Base-by-base conservation (phyloP, 2,329 filamentous ascomycete genomes). In the Talaromyces verruculosus region DNA sequence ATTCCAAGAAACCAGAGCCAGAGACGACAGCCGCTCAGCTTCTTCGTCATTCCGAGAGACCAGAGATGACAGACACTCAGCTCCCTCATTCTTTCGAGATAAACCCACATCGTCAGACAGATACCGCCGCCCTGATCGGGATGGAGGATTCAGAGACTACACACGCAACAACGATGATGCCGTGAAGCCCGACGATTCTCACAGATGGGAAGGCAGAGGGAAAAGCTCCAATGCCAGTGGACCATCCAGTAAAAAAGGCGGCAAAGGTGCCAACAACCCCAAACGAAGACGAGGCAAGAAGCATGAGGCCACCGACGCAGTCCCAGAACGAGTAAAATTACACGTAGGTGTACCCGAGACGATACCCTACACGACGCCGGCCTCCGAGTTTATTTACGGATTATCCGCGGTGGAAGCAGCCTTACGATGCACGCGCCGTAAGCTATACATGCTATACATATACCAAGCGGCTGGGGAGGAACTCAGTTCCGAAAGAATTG, bases 321-420 rank as follows among this genome's bases (percentile, higher is more conserved):
- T 68, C 35, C 76, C 77, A 25, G 75, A 78, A 67, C 70, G 72
- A 49, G 70, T 77, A 10, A 77, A 76, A 47, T 65, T 71, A 19
- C 68, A 76, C 47, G 74, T 79, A 53, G 76, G 70, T 66, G 74
- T 79, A 1, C 81, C 81, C 0, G 66, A 78, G 3, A 75, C 80
- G 6, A 83, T 91, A 19, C 87, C 88, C 0, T 89, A 94, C 74
- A 92, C 91, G 0, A 96, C 92, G 0, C 90, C 94, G 0, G 91
- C 92, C 5, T 97, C 93, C 0, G 90, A 97, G 68, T 98, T 97
- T 71, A 82, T 99, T 1, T 98, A 96, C 74, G 95, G 95, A 5
- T 87, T 86, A 53, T 91, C 90, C 1, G 88, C 91, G 1, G 92
- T 98, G 25, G 84, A 90, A 68, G 91, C 93, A 22, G 93, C 93